Conservation (phyloP, 305 asterid species). For the Ajuga reptans region DNA sequence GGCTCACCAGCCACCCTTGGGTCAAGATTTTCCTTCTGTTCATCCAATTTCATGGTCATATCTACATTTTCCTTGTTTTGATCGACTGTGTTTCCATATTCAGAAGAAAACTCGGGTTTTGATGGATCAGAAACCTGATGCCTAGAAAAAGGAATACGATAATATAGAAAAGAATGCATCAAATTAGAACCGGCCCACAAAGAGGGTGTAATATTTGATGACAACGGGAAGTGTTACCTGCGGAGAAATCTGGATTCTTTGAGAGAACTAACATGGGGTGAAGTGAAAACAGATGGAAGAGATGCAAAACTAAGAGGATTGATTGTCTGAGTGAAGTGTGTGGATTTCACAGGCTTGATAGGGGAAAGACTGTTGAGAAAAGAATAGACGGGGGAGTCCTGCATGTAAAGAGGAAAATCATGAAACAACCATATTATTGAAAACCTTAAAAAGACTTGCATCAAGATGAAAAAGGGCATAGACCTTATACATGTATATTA, state of each 20-base stretch:
- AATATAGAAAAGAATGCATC: conserved; percentile 9
- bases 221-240: conserved; percentile 39
- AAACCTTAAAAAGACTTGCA: background rate
- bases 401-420: conserved; percentile 24
- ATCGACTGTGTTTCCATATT: conserved; percentile 28
- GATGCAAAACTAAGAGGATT: conserved; percentile 59
- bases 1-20: conserved; percentile 27
- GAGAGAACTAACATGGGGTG: conserved; percentile 59
- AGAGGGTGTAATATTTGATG: background rate
- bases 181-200: background rate
- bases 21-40: conserved; percentile 38
- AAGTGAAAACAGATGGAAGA: conserved; percentile 72
- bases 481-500: background rate
- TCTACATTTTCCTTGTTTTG: conserved; percentile 21
- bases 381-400: conserved; percentile 82
- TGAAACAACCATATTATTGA: background rate
- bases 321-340: conserved; percentile 51
- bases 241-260: conserved; percentile 57
- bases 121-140: conserved; percentile 60
- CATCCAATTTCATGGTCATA: conserved; percentile 22
- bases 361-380: conserved; percentile 87
- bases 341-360: conserved; percentile 58
- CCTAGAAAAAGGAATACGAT: conserved; percentile 36
- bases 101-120: conserved; percentile 68
- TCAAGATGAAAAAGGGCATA: background rate